These are phyloP conservation scores for Aspergillus tamarii DNA, from an alignment of 2,329 filamentous ascomycete genomes.

Conservation along the genomic window DNA sequence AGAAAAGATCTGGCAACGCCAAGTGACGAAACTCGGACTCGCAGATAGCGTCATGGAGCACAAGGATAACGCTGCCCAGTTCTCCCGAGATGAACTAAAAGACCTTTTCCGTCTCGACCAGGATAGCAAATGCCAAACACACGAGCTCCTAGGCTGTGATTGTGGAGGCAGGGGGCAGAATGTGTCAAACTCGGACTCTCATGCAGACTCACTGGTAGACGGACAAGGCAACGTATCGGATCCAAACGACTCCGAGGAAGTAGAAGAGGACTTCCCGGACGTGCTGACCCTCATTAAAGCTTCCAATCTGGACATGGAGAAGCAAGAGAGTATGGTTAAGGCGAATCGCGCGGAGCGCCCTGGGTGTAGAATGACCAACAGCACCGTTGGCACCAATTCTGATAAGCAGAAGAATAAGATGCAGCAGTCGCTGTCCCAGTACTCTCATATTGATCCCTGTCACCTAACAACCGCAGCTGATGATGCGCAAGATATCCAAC, in stretches of 20 bases:
- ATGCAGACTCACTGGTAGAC: not conserved
- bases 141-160: conserved; percentile 66
- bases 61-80: conserved; percentile 61
- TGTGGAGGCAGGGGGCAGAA: conserved; percentile 60
- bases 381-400: conserved; percentile 2
- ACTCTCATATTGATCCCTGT: conserved; percentile 46
- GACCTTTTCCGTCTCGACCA: conserved; percentile 70
- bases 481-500: conserved; percentile 23
- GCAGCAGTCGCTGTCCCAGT: conserved; percentile 47
- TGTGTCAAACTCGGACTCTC: conserved; percentile 2
- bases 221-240: conserved; percentile 7
- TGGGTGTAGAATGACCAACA: not conserved
- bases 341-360: not conserved
- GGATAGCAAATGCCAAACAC: conserved; percentile 65
- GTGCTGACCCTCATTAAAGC: conserved; percentile 42
- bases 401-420: conserved; percentile 40
- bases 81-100: conserved; percentile 66
- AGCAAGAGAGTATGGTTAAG: conserved; percentile 34
- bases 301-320: conserved; percentile 42
- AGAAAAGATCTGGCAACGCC: conserved; percentile 75
- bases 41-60: conserved; percentile 73
- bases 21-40: conserved; percentile 70
- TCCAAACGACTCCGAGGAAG: conserved; percentile 18
- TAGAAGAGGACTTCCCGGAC: conserved; percentile 32
- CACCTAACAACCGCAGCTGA: conserved; percentile 24